Percentiles rank a stretch among this genome's conserved stretches.
phyloP scores from a whole-genome alignment of 1,284 basidiomycete species.

The Cystobasidium sp. region DNA sequence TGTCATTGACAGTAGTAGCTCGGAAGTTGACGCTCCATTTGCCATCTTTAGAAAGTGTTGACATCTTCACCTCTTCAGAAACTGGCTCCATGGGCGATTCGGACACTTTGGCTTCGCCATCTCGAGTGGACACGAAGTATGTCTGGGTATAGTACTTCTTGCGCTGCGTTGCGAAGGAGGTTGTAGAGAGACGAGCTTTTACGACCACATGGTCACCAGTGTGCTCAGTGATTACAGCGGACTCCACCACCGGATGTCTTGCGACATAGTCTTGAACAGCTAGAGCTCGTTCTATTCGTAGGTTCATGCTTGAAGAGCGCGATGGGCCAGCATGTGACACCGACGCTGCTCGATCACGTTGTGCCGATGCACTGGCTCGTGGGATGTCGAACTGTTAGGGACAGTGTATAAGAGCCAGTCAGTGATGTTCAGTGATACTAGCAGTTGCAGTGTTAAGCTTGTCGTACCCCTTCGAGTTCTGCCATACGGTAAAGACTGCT shows the following conservation, averaged over 20 bases:
- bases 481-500: too few relatives aligned
- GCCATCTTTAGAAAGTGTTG: not conserved
- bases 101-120: not conserved
- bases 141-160: constrained; percentile 6
- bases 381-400: not conserved
- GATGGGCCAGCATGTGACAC: not conserved
- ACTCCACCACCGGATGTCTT: constrained; percentile 11
- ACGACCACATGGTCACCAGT: not conserved
- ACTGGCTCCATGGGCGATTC: constrained; percentile 5
- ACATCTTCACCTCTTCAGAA: constrained; percentile 16
- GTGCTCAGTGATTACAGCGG: not conserved
- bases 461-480: too few relatives aligned
- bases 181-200: not conserved
- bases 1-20: constrained; percentile 46
- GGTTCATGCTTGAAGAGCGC: not conserved
- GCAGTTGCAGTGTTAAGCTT: too few relatives aligned
- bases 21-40: constrained; percentile 17
- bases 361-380: not conserved
- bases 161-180: not conserved
- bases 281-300: constrained; percentile 6
- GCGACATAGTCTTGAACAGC: constrained; percentile 16
- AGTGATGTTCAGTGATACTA: not conserved
- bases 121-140: constrained; percentile 10
- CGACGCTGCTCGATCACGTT: not conserved
- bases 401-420: not conserved